phyloP scores from a whole-genome alignment of 2,329 filamentous ascomycete genomes.

The Aspergillus costaricaensis region DNA sequence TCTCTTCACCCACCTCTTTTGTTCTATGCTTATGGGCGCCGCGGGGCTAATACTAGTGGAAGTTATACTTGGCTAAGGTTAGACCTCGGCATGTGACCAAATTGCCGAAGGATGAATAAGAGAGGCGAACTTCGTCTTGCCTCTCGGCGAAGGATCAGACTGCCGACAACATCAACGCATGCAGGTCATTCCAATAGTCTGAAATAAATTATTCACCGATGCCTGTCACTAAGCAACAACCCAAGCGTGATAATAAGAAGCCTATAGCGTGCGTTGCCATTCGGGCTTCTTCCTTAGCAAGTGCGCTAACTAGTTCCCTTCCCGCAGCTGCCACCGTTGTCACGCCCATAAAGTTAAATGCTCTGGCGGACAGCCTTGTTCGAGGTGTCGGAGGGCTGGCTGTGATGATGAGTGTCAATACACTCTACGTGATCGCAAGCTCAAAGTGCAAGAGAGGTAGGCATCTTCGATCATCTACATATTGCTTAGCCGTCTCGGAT shows the following conservation, averaged over 20 bases:
- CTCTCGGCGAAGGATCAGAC: conserved; percentile 11
- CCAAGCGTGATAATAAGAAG: conserved; percentile 17
- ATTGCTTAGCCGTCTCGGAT: background rate
- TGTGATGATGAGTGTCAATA: conserved; percentile 38
- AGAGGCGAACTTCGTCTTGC: background rate
- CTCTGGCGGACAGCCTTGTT: conserved; percentile 45
- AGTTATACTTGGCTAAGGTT: background rate
- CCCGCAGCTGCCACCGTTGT: conserved; percentile 39
- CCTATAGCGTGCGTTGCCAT: conserved; percentile 15
- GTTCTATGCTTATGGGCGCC: no score
- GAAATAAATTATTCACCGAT: conserved; percentile 4
- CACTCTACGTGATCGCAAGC: conserved; percentile 40
- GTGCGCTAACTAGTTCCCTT: background rate
- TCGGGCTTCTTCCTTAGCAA: background rate
- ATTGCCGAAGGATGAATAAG: conserved; percentile 8
- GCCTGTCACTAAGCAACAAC: conserved; percentile 11
- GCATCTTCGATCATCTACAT: background rate
- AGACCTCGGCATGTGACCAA: background rate
- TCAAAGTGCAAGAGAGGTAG: conserved; percentile 32
- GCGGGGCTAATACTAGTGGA: no score
- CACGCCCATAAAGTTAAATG: conserved; percentile 49
- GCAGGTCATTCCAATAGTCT: background rate
- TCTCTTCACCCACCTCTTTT: no score
- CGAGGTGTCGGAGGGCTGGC: conserved; percentile 36
- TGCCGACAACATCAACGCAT: conserved; percentile 1